Base-by-base conservation (phyloP, 768 basidiomycete genomes). In the Naganishia antarctica region DNA sequence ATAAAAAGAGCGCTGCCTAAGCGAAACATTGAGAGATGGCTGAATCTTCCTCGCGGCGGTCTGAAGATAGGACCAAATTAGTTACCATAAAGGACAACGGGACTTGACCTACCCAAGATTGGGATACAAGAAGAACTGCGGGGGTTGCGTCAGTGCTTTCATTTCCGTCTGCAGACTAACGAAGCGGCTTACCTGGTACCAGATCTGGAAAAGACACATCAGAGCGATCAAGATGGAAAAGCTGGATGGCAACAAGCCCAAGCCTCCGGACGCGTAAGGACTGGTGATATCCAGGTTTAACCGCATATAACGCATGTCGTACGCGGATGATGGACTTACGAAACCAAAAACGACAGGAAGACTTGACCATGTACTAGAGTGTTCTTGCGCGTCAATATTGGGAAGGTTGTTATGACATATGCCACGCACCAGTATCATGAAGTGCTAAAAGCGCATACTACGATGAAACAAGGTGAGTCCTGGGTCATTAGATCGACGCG, bases 191-290 rank as follows among this genome's bases (percentile, higher is more conserved):
- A 91, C 92, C 72, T 92, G 92, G 74, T 92, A 94, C 40, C 86
- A 85, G 58, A 96, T 88, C 76, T 93, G 91, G 66, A 86, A 89
- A n/a, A 91, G 81, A 77, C 90, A 93, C 92, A 96, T 94, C 62
- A 94, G 87, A 9, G 77, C 76, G 47, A 80, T 92, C 18, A 97
- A 83, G 74, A 91, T 86, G 1, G 93, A 90, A 78, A 93, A 99
- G 78, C 96, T 85, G 1, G 87, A 88, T 0, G 96, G 90, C 71
- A 87, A 88, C 60, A 99, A 81, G 63, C 90, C 91, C 68, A 99
- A 78, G 0, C 96, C 96, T n/a, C 93, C 93, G 6, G 85, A 82
- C 21, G 84, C 80, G 73, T 90, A 90, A 69, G 88, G 85, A 15
- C 90, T 93, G 73, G 40, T 3, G 21, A 15, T 7, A 45, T 31